Evolutionary conservation across 768 basidiomycete species (phyloP), one percentile per base, ranked within the genome.

Genomic region (Tricholoma bakamatsutake): DNA sequence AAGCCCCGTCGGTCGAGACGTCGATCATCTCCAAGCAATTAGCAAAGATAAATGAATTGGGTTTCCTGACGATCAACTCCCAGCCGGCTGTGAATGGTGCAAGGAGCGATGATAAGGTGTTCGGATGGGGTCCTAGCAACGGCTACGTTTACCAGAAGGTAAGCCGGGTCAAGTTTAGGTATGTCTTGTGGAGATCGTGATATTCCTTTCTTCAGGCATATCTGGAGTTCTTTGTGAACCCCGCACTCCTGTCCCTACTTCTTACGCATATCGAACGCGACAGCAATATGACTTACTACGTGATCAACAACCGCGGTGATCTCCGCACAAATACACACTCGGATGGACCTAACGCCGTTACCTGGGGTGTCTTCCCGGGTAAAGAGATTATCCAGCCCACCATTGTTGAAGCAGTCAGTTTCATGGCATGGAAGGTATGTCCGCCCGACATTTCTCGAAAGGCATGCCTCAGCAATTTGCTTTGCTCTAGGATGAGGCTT

Each of bases 101-200:
- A 8, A 75, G 79, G 58, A 95, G 92, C 64, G 87, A 91, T 53
- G 88, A 98, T 70, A 83, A 85, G 59, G 76, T 83, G 5, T 88
- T 90, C 66, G 95, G 95, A 12, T 98, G 95, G 95, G 95, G 95
- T 15, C 95, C 95, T 9, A 75, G 83, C 40, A 92, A 95, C 52
- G 95, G 95, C 5, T 98, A 90, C 62, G 87, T 98, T 18, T 98
- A 97, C 70, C 95, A 98, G 70, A 97, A 97, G 83, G 92, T 87
- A 50, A 31, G 63, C 37, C 27, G 42, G 21, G 50, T 31, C 15
- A 17, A 12, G 6, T 18, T 17, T 13, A n/a, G 31, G 12, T 31
- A 31, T 7, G 5, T 2, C 10, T n/a, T n/a, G 21, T 21, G 37
- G 13, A 13, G 11, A 30, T 11, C 46, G 2, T 48, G 28, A 48